Evolutionary conservation across 768 basidiomycete genomes (phyloP), one percentile per base, ranked within the genome.

Genomic region (Hypholoma fasciculare): DNA sequence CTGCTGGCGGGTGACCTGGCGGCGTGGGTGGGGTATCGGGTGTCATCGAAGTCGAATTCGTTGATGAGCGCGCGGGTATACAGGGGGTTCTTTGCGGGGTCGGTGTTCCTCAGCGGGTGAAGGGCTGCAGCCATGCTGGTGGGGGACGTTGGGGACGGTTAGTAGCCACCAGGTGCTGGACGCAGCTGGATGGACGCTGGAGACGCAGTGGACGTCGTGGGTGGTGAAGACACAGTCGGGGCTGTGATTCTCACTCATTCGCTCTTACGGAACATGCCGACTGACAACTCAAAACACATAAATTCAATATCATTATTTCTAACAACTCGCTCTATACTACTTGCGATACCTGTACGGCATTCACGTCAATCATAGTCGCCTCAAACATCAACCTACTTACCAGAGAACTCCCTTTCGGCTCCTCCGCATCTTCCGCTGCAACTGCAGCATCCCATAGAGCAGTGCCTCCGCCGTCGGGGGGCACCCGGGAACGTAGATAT

Each of bases 401-500:
- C 96, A 98, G 51, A 93, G 76, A 12, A 95, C 89, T 44, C 87
- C 85, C 76, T 92, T 92, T 68, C 95, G 80, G 75, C 84, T 91
- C 68, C 87, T 82, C 66, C 94, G 79, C 92, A 97, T 97, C 81
- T 98, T 98, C 56, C 95, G 87, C 74, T 97, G 95, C 50, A 98
- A 83, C 72, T 98, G 95, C 47, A 98, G 83, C 94, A 97, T 94
- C 50, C 95, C 95, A 67, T 96, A 97, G 61, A 98, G 80, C 40
- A 98, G 82, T 13, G 97, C 97, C 73, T 99, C 97, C n/a, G 97
- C 96, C 3, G 91, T 94, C 8, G 90, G 91, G 19, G 90, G 92
- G 73, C 95, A 97, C 0, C 96, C 96, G 20, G 96, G 96, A 7
- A 98, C 96, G 71, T 98, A 98, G 56, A 98, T 95, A 71, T 98